A percentile compares a stretch with the other conserved stretches of the same genome.
phyloP scores from a whole-genome alignment of 768 basidiomycete species.

The Termitomyces sp. region DNA sequence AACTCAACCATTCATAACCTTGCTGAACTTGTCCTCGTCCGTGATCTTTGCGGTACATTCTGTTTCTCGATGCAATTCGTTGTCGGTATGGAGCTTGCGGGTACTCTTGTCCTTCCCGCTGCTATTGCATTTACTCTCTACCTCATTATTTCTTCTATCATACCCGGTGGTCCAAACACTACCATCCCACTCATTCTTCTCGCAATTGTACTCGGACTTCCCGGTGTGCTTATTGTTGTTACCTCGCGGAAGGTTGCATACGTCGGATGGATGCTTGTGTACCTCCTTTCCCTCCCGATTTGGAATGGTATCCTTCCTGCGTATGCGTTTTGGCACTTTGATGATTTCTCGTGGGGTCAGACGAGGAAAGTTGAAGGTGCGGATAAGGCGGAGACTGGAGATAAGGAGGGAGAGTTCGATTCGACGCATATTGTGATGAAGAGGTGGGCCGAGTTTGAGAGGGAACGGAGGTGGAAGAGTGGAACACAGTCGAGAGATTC shows the following conservation, averaged over 20 bases:
- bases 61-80: constrained; percentile 99
- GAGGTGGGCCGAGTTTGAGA: constrained; percentile 97
- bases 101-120: constrained; percentile 93
- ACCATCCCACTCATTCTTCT: constrained; percentile 91
- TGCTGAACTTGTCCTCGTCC: constrained; percentile 88
- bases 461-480: constrained; percentile 90
- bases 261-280: constrained; percentile 95
- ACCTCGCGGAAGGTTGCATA: constrained; percentile 93
- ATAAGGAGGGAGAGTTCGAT: constrained; percentile 98
- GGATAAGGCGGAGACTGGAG: constrained; percentile 65
- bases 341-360: constrained; percentile 98
- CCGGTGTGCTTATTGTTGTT: constrained; percentile 92
- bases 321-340: constrained; percentile 99
- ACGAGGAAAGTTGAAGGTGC: constrained; percentile 81
- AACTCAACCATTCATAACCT: constrained; percentile 99
- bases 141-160: constrained; percentile 82
- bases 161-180: constrained; percentile 72
- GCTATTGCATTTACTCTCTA: constrained; percentile 97
- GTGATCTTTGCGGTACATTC: constrained; percentile 99
- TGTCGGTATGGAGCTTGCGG: constrained; percentile 95
- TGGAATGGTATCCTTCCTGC: constrained; percentile 97
- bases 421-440: constrained; percentile 98
- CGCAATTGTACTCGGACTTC: constrained; percentile 92
- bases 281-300: constrained; percentile 86
- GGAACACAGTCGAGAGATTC: constrained; percentile 79